Percentiles rank a stretch among this genome's conserved stretches.
These are phyloP conservation scores for Coemansia sp. DNA, from an alignment of 192 early-diverging fungal genomes.

Conservation along the genomic window DNA sequence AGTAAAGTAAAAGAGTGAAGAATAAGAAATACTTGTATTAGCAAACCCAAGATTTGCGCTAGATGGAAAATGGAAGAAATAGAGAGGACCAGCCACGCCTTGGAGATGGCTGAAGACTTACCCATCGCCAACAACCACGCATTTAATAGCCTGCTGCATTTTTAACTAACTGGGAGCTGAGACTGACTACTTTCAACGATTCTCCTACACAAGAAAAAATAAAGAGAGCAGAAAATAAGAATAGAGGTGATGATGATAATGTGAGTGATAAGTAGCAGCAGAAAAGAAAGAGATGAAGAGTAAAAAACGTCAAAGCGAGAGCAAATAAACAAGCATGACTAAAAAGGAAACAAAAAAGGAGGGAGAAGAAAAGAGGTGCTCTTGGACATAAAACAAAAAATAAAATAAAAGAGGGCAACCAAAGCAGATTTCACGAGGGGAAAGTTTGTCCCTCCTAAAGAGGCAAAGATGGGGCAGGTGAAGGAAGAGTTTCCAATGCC, in stretches of 20 bases:
- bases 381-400: not conserved
- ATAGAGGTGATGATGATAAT: not conserved
- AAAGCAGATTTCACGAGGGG: conserved; percentile 11
- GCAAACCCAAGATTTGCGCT: not conserved
- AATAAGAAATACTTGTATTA: not conserved
- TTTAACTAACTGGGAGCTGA: conserved; percentile 11
- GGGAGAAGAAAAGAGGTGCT: not conserved
- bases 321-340: conserved; percentile 10
- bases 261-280: conserved; percentile 23
- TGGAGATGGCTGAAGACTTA: conserved; percentile 40
- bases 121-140: conserved; percentile 86
- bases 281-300: conserved; percentile 50
- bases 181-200: conserved; percentile 11
- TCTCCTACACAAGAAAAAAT: conserved; percentile 8
- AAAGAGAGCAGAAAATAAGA: conserved; percentile 6
- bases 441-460: no score
- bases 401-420: conserved; percentile 8
- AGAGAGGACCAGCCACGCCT: not conserved
- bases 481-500: no score
- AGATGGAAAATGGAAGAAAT: not conserved
- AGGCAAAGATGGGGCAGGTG: no score
- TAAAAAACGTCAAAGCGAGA: conserved; percentile 57
- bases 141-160: conserved; percentile 84
- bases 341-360: conserved; percentile 15
- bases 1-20: not conserved